These are phyloP conservation scores for Zalaria obscura DNA, from an alignment of 2,329 filamentous ascomycete species.

Conservation along the genomic window DNA sequence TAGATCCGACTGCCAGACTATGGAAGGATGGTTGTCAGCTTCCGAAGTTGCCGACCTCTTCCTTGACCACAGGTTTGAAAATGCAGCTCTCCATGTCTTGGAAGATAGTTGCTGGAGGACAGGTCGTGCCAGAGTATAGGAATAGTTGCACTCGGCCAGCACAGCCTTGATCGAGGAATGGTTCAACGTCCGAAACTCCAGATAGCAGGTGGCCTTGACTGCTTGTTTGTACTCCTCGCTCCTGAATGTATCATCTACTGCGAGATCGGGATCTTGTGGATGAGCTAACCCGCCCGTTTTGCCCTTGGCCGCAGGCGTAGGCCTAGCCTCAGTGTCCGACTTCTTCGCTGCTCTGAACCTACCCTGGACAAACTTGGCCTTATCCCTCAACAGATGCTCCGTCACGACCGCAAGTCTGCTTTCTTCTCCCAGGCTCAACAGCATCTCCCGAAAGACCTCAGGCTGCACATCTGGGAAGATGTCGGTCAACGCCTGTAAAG, in stretches of 20 bases:
- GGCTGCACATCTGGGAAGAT: slow-evolving; percentile 71
- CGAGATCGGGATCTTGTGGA: slow-evolving; percentile 24
- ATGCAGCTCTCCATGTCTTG: slow-evolving; percentile 64
- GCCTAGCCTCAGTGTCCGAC: background rate
- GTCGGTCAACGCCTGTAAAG: slow-evolving; percentile 52
- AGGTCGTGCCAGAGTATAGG: slow-evolving; percentile 56
- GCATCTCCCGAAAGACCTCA: slow-evolving; percentile 72
- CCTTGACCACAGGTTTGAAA: slow-evolving; percentile 56
- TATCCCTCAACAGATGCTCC: slow-evolving; percentile 61
- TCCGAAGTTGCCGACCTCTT: slow-evolving; percentile 41
- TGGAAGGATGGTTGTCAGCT: slow-evolving; percentile 48
- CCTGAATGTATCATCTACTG: slow-evolving; percentile 52
- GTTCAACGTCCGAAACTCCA: slow-evolving; percentile 63
- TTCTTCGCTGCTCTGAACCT: slow-evolving; percentile 28
- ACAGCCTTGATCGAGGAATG: slow-evolving; percentile 64
- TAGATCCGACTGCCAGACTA: slow-evolving; percentile 42
- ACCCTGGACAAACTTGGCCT: slow-evolving; percentile 55
- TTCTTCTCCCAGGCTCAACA: slow-evolving; percentile 59
- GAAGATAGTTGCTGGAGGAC: slow-evolving; percentile 55
- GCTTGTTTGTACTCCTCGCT: slow-evolving; percentile 53
- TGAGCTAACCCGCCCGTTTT: background rate
- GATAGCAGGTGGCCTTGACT: slow-evolving; percentile 51
- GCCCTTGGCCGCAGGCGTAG: background rate
- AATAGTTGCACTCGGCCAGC: slow-evolving; percentile 67
- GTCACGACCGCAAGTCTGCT: slow-evolving; percentile 65